Base-by-base conservation (phyloP, 768 basidiomycete species). In the Bullera alba region DNA sequence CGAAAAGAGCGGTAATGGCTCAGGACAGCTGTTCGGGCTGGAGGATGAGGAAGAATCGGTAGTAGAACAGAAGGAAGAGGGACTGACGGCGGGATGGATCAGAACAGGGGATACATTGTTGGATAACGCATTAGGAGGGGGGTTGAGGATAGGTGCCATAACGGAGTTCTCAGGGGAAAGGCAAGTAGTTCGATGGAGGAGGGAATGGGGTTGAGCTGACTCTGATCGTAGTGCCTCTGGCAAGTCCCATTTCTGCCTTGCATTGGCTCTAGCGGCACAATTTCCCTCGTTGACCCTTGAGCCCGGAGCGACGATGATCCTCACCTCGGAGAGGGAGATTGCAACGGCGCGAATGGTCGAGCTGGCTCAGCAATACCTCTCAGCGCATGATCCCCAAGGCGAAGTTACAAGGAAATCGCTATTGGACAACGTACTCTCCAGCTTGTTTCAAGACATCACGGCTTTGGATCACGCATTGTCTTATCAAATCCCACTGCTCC, bases 141-240 rank as follows among this genome's bases (percentile, higher is more conserved):
- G 91, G 2, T 76, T 95, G 19, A 74, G 79, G 48, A 81, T 83
- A 1, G 83, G 87, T 1, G 83, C 83, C 79, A 56, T 96, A 2
- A 92, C 87, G 81, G 91, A 96, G 60, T 74, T 93, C 34, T 82
- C 79, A 12, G 91, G 91, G 23, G 87, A 93, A 77, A 87, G 88
- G 91, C 90, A 70, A 54, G 74, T 28, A 10, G n/a, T 17, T 22
- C 21, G 15, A 35, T 27, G 17, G 23, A 32, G 23, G 17, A 4
- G 6, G 42, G 16, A 38, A 4, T 37, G 19, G 23, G 16, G 36
- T 21, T n/a, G 1, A 46, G 25, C 50, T 49, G 46, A 49, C 16
- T 3, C 16, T 34, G 8, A 39, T 26, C 30, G 15, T 67, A 99
- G 95, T 67, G 84, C 90, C 21, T 83, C 93, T 23, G 95, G 95